Conservation (phyloP, 306 rosid genomes). For the Ochetophila trinervis region DNA sequence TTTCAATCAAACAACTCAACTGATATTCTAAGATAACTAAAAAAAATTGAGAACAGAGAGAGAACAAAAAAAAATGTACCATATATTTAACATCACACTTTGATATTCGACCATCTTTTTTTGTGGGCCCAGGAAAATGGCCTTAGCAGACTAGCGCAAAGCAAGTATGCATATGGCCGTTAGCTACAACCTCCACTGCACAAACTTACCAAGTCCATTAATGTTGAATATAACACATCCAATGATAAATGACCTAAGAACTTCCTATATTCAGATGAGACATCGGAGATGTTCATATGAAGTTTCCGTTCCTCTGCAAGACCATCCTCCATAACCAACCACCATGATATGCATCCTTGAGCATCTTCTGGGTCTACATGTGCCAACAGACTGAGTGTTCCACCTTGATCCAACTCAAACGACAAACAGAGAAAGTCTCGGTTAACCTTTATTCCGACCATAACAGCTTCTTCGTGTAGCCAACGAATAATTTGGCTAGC, state of each 20-base stretch:
- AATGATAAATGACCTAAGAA: slow-evolving; percentile 75
- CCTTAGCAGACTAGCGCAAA: background rate
- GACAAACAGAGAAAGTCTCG: slow-evolving; percentile 73
- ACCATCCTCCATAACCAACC: slow-evolving; percentile 74
- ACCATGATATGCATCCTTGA: slow-evolving; percentile 87
- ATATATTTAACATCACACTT: too few relatives aligned
- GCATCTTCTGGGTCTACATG: slow-evolving; percentile 78
- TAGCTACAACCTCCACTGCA: slow-evolving; percentile 59
- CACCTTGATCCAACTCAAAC: slow-evolving; percentile 81
- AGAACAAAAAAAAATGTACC: too few relatives aligned
- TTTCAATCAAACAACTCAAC: too few relatives aligned
- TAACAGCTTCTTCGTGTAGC: slow-evolving; percentile 81
- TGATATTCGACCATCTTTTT: too few relatives aligned
- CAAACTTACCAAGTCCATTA: slow-evolving; percentile 77
- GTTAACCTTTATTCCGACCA: slow-evolving; percentile 73
- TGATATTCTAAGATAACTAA: too few relatives aligned
- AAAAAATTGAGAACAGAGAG: too few relatives aligned
- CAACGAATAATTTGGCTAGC: slow-evolving; percentile 82
- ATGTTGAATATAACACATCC: slow-evolving; percentile 70
- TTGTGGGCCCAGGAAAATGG: too few relatives aligned
- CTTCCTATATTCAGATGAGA: slow-evolving; percentile 65
- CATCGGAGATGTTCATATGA: slow-evolving; percentile 42
- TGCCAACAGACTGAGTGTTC: slow-evolving; percentile 69
- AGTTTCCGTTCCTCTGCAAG: slow-evolving; percentile 65
- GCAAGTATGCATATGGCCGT: slow-evolving; percentile 14